Conservation (phyloP, 1,284 basidiomycete genomes). For the Tilletia walkeri region DNA sequence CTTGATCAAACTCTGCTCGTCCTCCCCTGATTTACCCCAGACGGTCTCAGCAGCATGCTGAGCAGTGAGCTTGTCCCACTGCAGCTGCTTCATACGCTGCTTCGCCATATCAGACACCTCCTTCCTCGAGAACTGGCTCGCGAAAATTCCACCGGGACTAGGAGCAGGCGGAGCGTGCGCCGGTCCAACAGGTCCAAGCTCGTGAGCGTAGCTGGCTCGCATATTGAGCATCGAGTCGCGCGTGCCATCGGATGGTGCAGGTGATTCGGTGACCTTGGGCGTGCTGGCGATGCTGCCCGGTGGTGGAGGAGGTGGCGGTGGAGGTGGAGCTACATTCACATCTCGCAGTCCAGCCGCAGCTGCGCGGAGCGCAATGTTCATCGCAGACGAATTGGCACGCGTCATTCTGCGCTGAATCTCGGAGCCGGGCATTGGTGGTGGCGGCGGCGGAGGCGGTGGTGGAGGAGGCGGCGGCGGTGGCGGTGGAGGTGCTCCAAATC, state of each 20-base stretch:
- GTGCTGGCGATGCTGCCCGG: conserved; percentile 16
- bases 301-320: conserved; percentile 14
- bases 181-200: conserved; percentile 45
- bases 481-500: neutral
- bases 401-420: neutral
- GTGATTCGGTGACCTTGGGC: conserved; percentile 30
- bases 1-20: conserved; percentile 39
- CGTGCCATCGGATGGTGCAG: conserved; percentile 16
- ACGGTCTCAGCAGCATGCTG: conserved; percentile 54
- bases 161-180: conserved; percentile 52
- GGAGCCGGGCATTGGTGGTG: neutral
- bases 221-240: conserved; percentile 52
- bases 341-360: conserved; percentile 30
- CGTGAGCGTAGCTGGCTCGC: conserved; percentile 39
- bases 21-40: conserved; percentile 42
- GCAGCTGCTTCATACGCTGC: conserved; percentile 94
- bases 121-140: conserved; percentile 62
- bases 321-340: conserved; percentile 1
- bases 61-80: conserved; percentile 80
- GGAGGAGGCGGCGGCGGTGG: conserved; percentile 16
- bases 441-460: conserved; percentile 6
- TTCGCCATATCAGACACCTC: conserved; percentile 79
- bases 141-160: conserved; percentile 64
- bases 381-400: conserved; percentile 5
- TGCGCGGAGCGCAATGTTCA: conserved; percentile 39